Evolutionary conservation across 345 rosid genomes (phyloP), one percentile per base, ranked within the genome.

Genomic region (Euphorbia peplus): DNA sequence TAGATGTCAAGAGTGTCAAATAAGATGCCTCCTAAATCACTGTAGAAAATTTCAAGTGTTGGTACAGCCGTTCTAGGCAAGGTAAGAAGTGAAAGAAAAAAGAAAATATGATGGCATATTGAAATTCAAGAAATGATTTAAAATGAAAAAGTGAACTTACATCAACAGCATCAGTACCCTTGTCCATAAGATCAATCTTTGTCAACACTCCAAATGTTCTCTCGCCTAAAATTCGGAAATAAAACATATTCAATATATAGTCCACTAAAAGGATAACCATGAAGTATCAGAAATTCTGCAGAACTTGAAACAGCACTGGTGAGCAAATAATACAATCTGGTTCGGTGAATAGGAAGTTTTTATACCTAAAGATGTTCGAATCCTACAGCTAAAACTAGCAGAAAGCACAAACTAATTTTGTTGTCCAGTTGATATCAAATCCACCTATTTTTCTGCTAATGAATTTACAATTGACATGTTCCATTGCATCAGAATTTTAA

Each of bases 111-210:
- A 67, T 53, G 44, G 37, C 59, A 21, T 44, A 61, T 48, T 47
- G 59, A 56, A 68, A 67, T 55, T 21, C 35, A 68, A 14, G 46
- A 30, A 59, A 53, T 13, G 14, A 59, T 47, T 25, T 30, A 25
- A 44, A 35, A 54, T n/a, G n/a, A 57, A 25, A 62, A 55, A 63
- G 12, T n/a, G 78, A 60, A 84, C 98, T 91, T 81, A 93, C 97
- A 50, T 91, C 98, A 73, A 87, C 97, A 44, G 98, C 96, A 84
- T 92, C 78, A 42, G 98, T 92, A 69, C 98, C 98, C 78, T 90
- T 77, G 86, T 92, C 98, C 98, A 92, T 92, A 69, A 92, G 92
- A 81, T 90, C 96, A 78, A 92, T 87, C 82, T 92, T 92, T 39
- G 96, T 92, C 73, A 92, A 65, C 68, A 92, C 96, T 68, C 96